Conservation (phyloP, 2,329 filamentous ascomycete genomes). For the Drechmeria coniospora region DNA sequence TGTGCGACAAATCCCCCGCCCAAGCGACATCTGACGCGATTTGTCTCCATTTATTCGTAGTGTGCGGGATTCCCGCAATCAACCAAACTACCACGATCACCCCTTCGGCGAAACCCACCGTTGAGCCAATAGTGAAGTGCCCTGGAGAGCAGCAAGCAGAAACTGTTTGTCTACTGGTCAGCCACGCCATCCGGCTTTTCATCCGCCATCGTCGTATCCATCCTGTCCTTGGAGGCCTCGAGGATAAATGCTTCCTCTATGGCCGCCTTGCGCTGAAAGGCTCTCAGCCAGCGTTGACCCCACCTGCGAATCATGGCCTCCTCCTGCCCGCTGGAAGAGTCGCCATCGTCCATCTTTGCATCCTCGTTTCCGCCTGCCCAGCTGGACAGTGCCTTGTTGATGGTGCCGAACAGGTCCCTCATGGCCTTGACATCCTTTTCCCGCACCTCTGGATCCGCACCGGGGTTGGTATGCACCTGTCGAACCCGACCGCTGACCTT, state of each 20-base stretch:
- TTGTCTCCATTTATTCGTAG: too few species aligned
- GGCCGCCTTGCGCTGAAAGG: conserved; percentile 66
- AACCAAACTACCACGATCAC: too few species aligned
- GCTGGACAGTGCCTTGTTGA: conserved; percentile 61
- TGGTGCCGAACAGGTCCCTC: conserved; percentile 62
- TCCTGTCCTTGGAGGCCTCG: conserved; percentile 13
- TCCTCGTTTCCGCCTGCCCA: conserved; percentile 64
- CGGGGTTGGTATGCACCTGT: conserved; percentile 54
- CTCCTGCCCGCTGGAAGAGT: conserved; percentile 39
- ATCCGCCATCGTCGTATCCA: conserved; percentile 1
- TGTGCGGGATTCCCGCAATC: too few species aligned
- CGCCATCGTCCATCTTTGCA: conserved; percentile 54
- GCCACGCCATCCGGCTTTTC: too few species aligned
- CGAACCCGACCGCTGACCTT: conserved; percentile 82
- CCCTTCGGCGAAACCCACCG: too few species aligned
- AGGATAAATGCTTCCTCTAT: conserved; percentile 62
- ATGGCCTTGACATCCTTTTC: conserved; percentile 57
- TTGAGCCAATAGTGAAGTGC: too few species aligned
- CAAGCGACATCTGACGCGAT: too few species aligned
- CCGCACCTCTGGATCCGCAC: conserved; percentile 49
- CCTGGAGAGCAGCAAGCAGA: too few species aligned
- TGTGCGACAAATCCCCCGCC: too few species aligned
- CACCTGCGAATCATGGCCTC: conserved; percentile 58
- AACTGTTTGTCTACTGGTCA: too few species aligned
- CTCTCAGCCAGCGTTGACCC: conserved; percentile 74